phyloP scores from a whole-genome alignment of 768 basidiomycete genomes.

The Coprinopsis strossmayeri region DNA sequence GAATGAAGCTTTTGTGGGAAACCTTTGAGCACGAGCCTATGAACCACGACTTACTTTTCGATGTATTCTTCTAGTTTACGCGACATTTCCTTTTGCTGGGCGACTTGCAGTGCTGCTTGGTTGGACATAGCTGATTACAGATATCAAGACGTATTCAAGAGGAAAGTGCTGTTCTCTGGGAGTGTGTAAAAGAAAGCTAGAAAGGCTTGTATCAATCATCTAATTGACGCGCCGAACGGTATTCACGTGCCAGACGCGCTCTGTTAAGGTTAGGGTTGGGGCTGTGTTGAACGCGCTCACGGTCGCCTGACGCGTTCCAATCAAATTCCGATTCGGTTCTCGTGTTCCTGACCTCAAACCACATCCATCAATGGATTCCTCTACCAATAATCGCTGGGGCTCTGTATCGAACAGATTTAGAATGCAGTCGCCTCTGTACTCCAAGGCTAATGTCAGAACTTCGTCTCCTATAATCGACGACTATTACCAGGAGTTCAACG shows the following conservation, averaged over 20 bases:
- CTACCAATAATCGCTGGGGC: background rate
- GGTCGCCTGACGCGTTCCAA: too few relatives aligned
- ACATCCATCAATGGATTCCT: background rate
- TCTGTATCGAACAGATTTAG: background rate
- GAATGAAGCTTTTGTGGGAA: slow-evolving; percentile 4
- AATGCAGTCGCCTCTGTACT: slow-evolving; percentile 1
- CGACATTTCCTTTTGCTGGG: slow-evolving; percentile 34
- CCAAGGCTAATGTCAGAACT: background rate
- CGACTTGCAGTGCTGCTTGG: slow-evolving; percentile 23
- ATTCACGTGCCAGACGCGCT: too few relatives aligned
- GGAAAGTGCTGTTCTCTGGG: background rate
- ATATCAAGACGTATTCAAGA: background rate
- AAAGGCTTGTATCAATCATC: background rate
- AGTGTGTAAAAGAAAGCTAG: background rate
- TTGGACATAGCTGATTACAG: slow-evolving; percentile 24
- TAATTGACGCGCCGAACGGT: slow-evolving; percentile 1
- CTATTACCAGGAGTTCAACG: slow-evolving; percentile 16
- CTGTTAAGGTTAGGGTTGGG: too few relatives aligned
- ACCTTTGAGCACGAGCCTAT: slow-evolving; percentile 13
- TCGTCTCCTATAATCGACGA: slow-evolving; percentile 8
- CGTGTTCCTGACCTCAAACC: too few relatives aligned
- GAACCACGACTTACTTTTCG: slow-evolving; percentile 46
- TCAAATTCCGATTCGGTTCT: too few relatives aligned
- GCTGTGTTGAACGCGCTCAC: too few relatives aligned
- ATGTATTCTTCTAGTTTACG: slow-evolving; percentile 70